A percentile compares a stretch with the other conserved stretches of the same genome.
Evolutionary conservation across 1,284 basidiomycete species (phyloP).

Genomic region (Cutaneotrichosporon spelunceum): DNA sequence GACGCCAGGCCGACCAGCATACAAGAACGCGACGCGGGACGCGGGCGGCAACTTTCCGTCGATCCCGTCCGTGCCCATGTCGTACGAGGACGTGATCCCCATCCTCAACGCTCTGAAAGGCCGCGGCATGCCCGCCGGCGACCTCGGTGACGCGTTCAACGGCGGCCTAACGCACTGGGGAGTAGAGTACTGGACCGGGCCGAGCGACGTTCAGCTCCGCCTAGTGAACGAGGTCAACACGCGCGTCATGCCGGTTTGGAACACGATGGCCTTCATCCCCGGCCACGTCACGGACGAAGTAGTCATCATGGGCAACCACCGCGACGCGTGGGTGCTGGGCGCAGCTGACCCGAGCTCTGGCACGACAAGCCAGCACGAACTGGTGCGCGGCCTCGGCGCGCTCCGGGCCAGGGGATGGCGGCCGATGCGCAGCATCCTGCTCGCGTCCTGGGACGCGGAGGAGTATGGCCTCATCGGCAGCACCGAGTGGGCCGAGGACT

Average conservation of each 20-base stretch:
- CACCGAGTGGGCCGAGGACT: constrained; percentile 88
- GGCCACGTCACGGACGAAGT: constrained; percentile 83
- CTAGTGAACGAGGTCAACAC: constrained; percentile 62
- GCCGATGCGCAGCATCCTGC: constrained; percentile 79
- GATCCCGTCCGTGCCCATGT: constrained; percentile 68
- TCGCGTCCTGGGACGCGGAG: constrained; percentile 91
- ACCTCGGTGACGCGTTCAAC: constrained; percentile 52
- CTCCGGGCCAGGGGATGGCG: constrained; percentile 77
- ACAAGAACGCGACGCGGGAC: constrained; percentile 71
- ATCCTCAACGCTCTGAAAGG: constrained; percentile 52
- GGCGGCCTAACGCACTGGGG: constrained; percentile 53
- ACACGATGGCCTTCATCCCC: constrained; percentile 84
- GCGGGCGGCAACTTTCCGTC: constrained; percentile 68
- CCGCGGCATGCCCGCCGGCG: constrained; percentile 39
- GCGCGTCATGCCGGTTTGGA: constrained; percentile 60
- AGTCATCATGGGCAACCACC: constrained; percentile 78
- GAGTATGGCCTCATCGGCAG: constrained; percentile 86
- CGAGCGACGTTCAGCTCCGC: constrained; percentile 52
- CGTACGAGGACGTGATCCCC: constrained; percentile 55
- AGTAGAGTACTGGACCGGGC: constrained; percentile 57
- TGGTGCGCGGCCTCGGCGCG: constrained; percentile 74
- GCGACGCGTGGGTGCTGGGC: constrained; percentile 71
- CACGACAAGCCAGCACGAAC: constrained; percentile 77
- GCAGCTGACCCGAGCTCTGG: constrained; percentile 83
- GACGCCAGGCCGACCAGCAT: constrained; percentile 83